Base-by-base conservation (phyloP, 2,329 filamentous ascomycete species). In the Fusarium sulawesiense region DNA sequence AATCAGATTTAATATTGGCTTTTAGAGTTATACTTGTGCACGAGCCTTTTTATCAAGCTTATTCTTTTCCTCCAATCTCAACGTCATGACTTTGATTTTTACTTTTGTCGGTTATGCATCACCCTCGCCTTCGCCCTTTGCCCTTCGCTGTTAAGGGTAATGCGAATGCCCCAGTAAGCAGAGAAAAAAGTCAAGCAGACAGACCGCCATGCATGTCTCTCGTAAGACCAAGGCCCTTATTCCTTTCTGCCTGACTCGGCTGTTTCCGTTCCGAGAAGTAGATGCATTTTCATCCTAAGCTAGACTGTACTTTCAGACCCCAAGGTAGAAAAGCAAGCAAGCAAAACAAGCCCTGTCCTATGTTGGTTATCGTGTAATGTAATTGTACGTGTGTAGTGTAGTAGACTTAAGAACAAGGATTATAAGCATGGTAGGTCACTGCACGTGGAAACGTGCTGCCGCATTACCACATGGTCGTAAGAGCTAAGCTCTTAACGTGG, bases 11-110 rank as follows among this genome's bases (percentile, higher is more conserved):
- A 47, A 45, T 27, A 41, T 23, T 40, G 29, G 29, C 25, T 30
- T 21, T 53, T 57, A 68, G 9, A 64, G 60, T 67, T 63, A 49
- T 54, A 30, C 40, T 40, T 40, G 44, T 45, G 27, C n/a, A 45
- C 54, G 51, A 56, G 50, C 20, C 48, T 60, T 60, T 60, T 13
- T 21, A 12, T 42, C 55, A 64, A 65, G 34, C 68, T 71, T 71
- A 70, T 66, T 71, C 21, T 30, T 40, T 44, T 34, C 30, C 42
- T 41, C 57, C 20, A 56, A 34, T 56, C 67, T 60, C 44, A 55
- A 55, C 67, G 67, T 71, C 67, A 70, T 71, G 63, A 64, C 63
- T 71, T 32, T 63, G 25, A 30, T 60, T 62, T 25, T 54, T 44
- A n/a, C 23, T 51, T 51, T 58, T 69, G 45, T 44, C 30, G 14